phyloP scores from a whole-genome alignment of 2,329 filamentous ascomycete genomes.

The Penicillium olsonii region DNA sequence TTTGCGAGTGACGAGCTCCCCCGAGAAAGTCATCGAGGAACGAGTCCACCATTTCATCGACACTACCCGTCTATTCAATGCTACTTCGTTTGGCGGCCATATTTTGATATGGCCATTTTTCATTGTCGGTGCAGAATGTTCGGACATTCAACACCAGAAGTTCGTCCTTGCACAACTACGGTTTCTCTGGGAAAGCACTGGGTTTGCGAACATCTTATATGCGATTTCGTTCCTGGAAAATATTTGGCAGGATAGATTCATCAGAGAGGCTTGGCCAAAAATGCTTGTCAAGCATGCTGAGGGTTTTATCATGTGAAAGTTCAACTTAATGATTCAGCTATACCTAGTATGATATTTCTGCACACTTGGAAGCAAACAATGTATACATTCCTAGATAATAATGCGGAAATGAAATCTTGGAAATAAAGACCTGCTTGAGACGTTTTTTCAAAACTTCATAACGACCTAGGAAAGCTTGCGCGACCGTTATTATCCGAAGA shows the following conservation, averaged over 20 bases:
- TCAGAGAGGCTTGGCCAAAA: background rate
- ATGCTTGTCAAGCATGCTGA: background rate
- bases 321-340: too few species aligned
- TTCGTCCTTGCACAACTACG: slow-evolving; percentile 6
- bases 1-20: background rate
- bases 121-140: slow-evolving; percentile 9
- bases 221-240: slow-evolving; percentile 4
- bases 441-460: too few species aligned
- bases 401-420: too few species aligned
- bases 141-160: background rate
- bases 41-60: slow-evolving; percentile 4
- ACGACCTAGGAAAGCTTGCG: too few species aligned
- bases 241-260: slow-evolving; percentile 4
- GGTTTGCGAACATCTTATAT: slow-evolving; percentile 11
- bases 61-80: slow-evolving; percentile 6
- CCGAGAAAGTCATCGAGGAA: background rate
- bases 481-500: too few species aligned
- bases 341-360: too few species aligned
- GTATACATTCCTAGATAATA: too few species aligned
- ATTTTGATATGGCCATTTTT: slow-evolving; percentile 14
- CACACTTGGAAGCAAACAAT: too few species aligned
- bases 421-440: too few species aligned
- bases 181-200: slow-evolving; percentile 7
- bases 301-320: background rate
- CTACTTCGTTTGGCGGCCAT: slow-evolving; percentile 6